These are phyloP conservation scores for Fraxinus pennsylvanica DNA, from an alignment of 257 asterid genomes.

Conservation along the genomic window DNA sequence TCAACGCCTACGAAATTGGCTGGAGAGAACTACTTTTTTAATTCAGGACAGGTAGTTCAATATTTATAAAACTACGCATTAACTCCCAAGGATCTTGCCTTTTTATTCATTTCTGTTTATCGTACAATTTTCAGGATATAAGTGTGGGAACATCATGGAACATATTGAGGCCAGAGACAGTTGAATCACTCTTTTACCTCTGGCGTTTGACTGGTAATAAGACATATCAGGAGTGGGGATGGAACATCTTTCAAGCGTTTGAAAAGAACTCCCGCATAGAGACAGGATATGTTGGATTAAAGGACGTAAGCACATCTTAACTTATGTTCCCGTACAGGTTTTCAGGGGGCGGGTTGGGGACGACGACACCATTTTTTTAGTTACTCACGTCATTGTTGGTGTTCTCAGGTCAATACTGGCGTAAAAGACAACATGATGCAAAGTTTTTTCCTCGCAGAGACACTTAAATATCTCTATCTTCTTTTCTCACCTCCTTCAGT, in stretches of 20 bases:
- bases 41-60: slow-evolving; percentile 65
- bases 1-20: slow-evolving; percentile 98
- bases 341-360: neutral
- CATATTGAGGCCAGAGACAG: slow-evolving; percentile 99
- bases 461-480: slow-evolving; percentile 93
- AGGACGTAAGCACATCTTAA: slow-evolving; percentile 71
- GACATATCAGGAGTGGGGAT: slow-evolving; percentile 99
- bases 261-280: slow-evolving; percentile 92
- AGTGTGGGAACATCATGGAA: slow-evolving; percentile 99
- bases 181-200: slow-evolving; percentile 95
- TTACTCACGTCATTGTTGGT: neutral
- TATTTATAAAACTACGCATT: slow-evolving; percentile 13
- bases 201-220: slow-evolving; percentile 98
- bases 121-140: slow-evolving; percentile 66
- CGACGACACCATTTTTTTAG: neutral
- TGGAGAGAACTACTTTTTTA: slow-evolving; percentile 92
- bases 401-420: slow-evolving; percentile 83
- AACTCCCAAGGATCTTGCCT: neutral
- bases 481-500: slow-evolving; percentile 94
- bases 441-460: slow-evolving; percentile 97
- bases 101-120: slow-evolving; percentile 13
- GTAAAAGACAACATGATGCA: slow-evolving; percentile 99
- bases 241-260: slow-evolving; percentile 98
- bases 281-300: slow-evolving; percentile 93
- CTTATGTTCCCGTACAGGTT: neutral